Percentiles rank a stretch among this genome's conserved stretches.
phyloP scores from a whole-genome alignment of 208 protist genomes.

The Leishmania lainsoni region DNA sequence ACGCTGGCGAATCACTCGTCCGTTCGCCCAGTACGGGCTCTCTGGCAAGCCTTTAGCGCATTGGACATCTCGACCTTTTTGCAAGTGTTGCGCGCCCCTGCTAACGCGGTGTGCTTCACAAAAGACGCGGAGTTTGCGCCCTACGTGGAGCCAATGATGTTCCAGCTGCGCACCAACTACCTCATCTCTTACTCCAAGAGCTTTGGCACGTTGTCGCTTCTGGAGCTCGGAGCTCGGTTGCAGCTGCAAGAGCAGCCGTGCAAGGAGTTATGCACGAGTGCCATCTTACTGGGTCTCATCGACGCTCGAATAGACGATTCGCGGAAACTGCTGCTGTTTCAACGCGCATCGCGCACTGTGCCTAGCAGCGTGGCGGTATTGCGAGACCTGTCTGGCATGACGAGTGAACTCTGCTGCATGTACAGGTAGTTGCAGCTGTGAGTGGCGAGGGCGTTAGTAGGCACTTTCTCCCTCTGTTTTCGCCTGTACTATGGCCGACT shows the following conservation, averaged over 20 bases:
- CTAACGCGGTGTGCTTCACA: slow-evolving; percentile 55
- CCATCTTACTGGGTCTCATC: slow-evolving; percentile 93
- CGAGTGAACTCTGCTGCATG: slow-evolving; percentile 21
- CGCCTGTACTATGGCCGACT: neutral
- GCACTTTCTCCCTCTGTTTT: neutral
- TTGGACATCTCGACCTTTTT: slow-evolving; percentile 86
- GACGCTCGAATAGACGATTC: slow-evolving; percentile 43
- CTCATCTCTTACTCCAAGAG: slow-evolving; percentile 86
- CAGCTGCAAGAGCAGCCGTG: slow-evolving; percentile 82
- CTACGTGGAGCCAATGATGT: slow-evolving; percentile 92
- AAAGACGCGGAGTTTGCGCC: slow-evolving; percentile 89
- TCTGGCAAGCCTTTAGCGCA: slow-evolving; percentile 43
- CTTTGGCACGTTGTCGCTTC: slow-evolving; percentile 81
- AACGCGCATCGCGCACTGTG: slow-evolving; percentile 19
- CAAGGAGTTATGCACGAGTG: slow-evolving; percentile 85
- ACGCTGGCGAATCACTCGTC: slow-evolving; percentile 43
- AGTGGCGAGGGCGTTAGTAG: neutral
- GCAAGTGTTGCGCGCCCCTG: slow-evolving; percentile 69
- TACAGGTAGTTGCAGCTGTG: neutral
- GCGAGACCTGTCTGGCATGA: slow-evolving; percentile 13
- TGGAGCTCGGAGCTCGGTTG: slow-evolving; percentile 62
- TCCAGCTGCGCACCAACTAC: slow-evolving; percentile 92
- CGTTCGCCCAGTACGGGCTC: slow-evolving; percentile 26
- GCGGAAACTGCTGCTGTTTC: slow-evolving; percentile 35
- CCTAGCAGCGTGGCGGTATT: slow-evolving; percentile 4